Evolutionary conservation across 192 early-diverging fungal genomes (phyloP).

Genomic region (Coemansia sp.): DNA sequence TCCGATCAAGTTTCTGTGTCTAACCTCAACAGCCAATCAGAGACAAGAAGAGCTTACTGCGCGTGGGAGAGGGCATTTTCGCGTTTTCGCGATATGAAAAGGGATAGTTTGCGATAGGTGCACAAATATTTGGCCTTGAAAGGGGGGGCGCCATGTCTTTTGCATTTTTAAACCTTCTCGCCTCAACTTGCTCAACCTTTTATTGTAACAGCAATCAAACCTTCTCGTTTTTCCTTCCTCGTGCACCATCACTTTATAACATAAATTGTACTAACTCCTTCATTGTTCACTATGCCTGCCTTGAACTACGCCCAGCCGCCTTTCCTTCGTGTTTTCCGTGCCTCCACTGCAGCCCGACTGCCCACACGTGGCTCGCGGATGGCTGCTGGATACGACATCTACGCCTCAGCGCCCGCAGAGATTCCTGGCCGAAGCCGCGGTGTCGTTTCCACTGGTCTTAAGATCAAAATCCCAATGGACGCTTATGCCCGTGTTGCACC

Average conservation of each 20-base stretch:
- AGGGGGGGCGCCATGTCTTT: neutral
- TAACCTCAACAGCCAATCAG: neutral
- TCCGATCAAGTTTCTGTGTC: neutral
- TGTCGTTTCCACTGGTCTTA: conserved; percentile 83
- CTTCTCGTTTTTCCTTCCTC: conserved; percentile 1
- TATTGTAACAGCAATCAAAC: neutral
- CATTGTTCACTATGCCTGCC: conserved; percentile 1
- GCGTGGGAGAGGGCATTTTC: neutral
- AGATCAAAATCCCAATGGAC: conserved; percentile 80
- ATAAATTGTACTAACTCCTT: neutral
- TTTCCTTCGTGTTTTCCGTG: conserved; percentile 35
- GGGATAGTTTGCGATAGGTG: neutral
- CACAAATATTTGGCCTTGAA: neutral
- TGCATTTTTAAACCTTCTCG: neutral
- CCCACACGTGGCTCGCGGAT: conserved; percentile 76
- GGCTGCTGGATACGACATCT: conserved; percentile 95
- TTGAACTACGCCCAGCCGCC: neutral
- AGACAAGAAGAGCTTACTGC: neutral
- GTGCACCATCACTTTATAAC: neutral
- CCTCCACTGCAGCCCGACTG: conserved; percentile 59
- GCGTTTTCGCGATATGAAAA: neutral
- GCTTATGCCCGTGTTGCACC: conserved; percentile 96
- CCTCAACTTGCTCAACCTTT: neutral
- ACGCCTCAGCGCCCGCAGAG: conserved; percentile 58
- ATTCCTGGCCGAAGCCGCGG: conserved; percentile 79